Evolutionary conservation across 2,329 filamentous ascomycete genomes (phyloP).

Genomic region (Pseudocercospora pini-densiflorae): DNA sequence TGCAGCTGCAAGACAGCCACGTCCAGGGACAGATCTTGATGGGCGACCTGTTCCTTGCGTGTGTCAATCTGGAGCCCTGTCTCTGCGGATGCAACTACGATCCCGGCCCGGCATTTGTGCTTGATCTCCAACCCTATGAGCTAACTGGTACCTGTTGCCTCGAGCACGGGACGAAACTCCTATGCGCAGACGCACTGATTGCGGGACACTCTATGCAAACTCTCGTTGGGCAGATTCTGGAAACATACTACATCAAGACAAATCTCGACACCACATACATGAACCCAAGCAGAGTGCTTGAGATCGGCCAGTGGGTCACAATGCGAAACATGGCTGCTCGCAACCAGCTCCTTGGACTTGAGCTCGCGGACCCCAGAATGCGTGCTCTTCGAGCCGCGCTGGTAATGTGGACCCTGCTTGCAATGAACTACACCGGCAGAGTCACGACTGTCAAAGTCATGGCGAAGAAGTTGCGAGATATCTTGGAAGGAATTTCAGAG

Average conservation of each 20-base stretch:
- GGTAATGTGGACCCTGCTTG: slow-evolving; percentile 12
- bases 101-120: slow-evolving; percentile 7
- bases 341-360: background rate
- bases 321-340: slow-evolving; percentile 12
- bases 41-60: slow-evolving; percentile 12
- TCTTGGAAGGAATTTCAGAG: background rate
- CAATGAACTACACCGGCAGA: slow-evolving; percentile 15
- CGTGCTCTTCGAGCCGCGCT: background rate
- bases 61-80: slow-evolving; percentile 7
- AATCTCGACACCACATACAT: background rate
- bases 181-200: background rate
- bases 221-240: slow-evolving; percentile 6
- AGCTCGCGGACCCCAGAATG: background rate
- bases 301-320: slow-evolving; percentile 11
- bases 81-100: slow-evolving; percentile 9
- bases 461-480: background rate
- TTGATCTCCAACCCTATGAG: slow-evolving; percentile 5
- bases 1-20: slow-evolving; percentile 2
- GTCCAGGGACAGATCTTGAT: slow-evolving; percentile 12
- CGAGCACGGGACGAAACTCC: background rate
- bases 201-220: background rate
- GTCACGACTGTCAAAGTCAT: slow-evolving; percentile 12
- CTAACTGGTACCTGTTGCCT: background rate
- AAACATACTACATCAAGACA: slow-evolving; percentile 7
- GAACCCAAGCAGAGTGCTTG: background rate